Evolutionary conservation across 129 eudicot species (phyloP).

Genomic region (Mikania micrantha): DNA sequence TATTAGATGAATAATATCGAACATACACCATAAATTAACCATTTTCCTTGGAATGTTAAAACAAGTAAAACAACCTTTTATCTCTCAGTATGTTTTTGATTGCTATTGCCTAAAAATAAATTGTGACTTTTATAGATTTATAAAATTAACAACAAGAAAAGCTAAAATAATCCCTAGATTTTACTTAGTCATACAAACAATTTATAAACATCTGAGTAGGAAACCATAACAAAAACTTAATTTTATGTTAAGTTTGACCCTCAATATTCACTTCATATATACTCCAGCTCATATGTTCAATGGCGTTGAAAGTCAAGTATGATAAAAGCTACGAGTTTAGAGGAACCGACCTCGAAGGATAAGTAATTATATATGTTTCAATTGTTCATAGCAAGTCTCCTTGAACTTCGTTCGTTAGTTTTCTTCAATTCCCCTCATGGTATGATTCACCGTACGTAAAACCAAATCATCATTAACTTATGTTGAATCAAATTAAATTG

Average conservation of each 20-base stretch:
- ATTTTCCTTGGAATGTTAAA: too few relatives aligned
- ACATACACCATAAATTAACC: too few relatives aligned
- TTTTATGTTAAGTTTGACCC: neutral
- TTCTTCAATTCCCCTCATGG: neutral
- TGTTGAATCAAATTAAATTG: neutral
- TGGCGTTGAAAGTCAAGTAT: constrained; percentile 12
- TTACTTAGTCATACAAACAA: too few relatives aligned
- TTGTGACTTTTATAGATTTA: too few relatives aligned
- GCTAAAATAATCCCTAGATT: too few relatives aligned
- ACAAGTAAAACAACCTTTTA: too few relatives aligned
- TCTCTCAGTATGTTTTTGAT: too few relatives aligned
- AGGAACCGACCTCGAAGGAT: constrained; percentile 5
- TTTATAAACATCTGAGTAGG: neutral
- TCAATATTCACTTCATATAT: constrained; percentile 11
- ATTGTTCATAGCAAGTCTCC: constrained; percentile 6
- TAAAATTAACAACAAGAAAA: too few relatives aligned
- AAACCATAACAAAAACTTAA: neutral
- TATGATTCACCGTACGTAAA: too few relatives aligned
- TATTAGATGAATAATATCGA: too few relatives aligned
- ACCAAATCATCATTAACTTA: neutral
- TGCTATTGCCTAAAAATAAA: too few relatives aligned
- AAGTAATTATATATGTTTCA: constrained; percentile 11
- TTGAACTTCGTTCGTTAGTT: neutral
- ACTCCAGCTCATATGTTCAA: constrained; percentile 19
- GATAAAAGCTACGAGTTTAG: constrained; percentile 1